phyloP scores from a whole-genome alignment of 257 asterid species.

The Capsicum rhomboideum region DNA sequence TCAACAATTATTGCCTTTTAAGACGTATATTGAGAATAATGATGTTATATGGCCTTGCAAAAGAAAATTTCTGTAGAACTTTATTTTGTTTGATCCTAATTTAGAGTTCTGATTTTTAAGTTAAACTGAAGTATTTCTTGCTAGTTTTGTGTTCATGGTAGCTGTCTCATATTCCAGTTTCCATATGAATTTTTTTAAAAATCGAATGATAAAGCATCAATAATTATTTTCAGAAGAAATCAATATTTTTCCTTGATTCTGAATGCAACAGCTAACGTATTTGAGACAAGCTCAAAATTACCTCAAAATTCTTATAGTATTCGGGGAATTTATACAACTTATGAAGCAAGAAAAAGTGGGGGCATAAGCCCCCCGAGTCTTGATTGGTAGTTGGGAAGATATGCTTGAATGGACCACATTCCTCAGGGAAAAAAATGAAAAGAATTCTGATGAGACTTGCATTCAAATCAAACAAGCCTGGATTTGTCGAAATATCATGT shows the following conservation, averaged over 20 bases:
- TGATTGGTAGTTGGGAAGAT: no score
- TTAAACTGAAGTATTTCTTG: not conserved
- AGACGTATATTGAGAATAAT: no score
- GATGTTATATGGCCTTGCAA: not conserved
- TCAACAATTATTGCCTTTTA: no score
- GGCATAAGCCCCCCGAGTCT: not conserved
- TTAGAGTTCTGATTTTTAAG: not conserved
- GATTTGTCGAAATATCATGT: not conserved
- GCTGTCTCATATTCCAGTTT: not conserved
- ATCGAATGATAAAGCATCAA: not conserved
- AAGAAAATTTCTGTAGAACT: no score
- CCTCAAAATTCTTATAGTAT: constrained; percentile 8
- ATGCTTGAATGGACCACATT: no score
- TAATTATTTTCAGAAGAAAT: no score
- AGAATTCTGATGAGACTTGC: no score
- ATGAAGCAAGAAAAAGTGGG: constrained; percentile 19
- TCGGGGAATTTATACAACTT: constrained; percentile 25
- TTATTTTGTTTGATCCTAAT: not conserved
- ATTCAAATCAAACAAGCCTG: not conserved
- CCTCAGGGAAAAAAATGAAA: no score
- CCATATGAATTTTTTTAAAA: not conserved
- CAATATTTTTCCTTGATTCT: not conserved
- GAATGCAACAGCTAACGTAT: not conserved
- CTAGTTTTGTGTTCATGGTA: not conserved
- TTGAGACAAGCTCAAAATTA: not conserved